These are phyloP conservation scores for Lepidium didymum DNA, from an alignment of 345 rosid species.

Conservation along the genomic window DNA sequence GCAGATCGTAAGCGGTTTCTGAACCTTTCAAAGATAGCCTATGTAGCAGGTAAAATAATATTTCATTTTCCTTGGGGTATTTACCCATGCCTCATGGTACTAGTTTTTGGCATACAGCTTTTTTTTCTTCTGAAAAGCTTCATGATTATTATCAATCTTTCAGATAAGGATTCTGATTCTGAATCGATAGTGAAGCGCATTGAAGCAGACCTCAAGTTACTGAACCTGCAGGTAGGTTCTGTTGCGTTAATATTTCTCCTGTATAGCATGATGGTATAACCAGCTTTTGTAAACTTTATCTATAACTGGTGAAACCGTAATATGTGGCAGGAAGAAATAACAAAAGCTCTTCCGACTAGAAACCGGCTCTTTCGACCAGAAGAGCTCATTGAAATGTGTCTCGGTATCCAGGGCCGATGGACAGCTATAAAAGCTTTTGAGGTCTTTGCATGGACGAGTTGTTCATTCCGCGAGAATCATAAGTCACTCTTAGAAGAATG, in stretches of 20 bases:
- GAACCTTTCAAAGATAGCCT: conserved; percentile 82
- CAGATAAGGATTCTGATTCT: conserved; percentile 41
- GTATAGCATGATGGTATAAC: neutral
- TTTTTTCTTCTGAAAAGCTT: neutral
- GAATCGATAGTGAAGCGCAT: conserved; percentile 52
- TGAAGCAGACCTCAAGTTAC: conserved; percentile 79
- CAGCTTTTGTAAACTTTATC: neutral
- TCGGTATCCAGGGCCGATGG: conserved; percentile 41
- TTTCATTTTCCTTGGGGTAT: neutral
- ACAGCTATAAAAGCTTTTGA: conserved; percentile 62
- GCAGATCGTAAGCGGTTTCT: conserved; percentile 71
- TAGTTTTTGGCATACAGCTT: neutral
- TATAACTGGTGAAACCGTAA: neutral
- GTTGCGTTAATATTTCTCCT: neutral
- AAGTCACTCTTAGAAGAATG: conserved; percentile 68
- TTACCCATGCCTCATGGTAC: neutral
- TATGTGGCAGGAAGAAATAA: conserved; percentile 58
- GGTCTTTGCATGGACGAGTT: conserved; percentile 86
- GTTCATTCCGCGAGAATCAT: conserved; percentile 63
- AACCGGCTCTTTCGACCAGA: conserved; percentile 55
- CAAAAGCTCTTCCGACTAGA: conserved; percentile 33
- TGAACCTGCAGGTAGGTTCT: conserved; percentile 70
- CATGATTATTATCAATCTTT: neutral
- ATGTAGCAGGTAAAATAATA: conserved; percentile 54
- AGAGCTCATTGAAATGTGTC: conserved; percentile 67